Conservation (phyloP, 345 rosid species). For the rapeseed (Brassica napus) region DNA sequence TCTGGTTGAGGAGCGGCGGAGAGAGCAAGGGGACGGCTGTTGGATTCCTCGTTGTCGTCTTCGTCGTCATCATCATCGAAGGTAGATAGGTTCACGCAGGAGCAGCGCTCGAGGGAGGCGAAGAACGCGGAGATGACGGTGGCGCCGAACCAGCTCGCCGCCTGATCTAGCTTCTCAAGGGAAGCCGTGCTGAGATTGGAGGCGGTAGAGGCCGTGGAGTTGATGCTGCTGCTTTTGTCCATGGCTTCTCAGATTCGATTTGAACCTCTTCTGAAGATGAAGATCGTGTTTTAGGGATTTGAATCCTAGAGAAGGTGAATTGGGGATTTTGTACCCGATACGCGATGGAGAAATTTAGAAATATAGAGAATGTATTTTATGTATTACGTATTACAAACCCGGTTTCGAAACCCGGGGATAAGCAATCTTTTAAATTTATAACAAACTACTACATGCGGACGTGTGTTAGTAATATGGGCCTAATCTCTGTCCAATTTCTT, state of each 20-base stretch:
- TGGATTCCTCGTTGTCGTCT: conserved; percentile 42
- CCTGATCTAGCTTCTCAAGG: conserved; percentile 50
- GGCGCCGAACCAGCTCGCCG: conserved; percentile 73
- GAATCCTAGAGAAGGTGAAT: not conserved
- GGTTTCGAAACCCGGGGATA: not conserved
- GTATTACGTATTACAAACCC: not conserved
- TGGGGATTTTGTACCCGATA: conserved; percentile 16
- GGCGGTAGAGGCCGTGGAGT: conserved; percentile 30
- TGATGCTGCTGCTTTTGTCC: conserved; percentile 43
- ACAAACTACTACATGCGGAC: not conserved
- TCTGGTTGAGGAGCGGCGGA: conserved; percentile 39
- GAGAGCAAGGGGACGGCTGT: conserved; percentile 55
- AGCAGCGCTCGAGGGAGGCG: conserved; percentile 83
- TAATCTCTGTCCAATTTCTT: not conserved
- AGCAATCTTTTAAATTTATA: not conserved
- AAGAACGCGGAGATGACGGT: conserved; percentile 81
- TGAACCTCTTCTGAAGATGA: not conserved
- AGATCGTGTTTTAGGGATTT: conserved; percentile 23
- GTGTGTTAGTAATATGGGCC: not conserved
- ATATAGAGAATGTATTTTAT: not conserved
- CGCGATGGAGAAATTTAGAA: not conserved
- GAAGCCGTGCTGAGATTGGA: conserved; percentile 46
- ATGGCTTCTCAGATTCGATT: conserved; percentile 13
- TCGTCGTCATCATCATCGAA: conserved; percentile 61
- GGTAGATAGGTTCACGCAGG: conserved; percentile 80